These are phyloP conservation scores for Penicillium sp. DNA, from an alignment of 2,329 filamentous ascomycete genomes.

Conservation along the genomic window DNA sequence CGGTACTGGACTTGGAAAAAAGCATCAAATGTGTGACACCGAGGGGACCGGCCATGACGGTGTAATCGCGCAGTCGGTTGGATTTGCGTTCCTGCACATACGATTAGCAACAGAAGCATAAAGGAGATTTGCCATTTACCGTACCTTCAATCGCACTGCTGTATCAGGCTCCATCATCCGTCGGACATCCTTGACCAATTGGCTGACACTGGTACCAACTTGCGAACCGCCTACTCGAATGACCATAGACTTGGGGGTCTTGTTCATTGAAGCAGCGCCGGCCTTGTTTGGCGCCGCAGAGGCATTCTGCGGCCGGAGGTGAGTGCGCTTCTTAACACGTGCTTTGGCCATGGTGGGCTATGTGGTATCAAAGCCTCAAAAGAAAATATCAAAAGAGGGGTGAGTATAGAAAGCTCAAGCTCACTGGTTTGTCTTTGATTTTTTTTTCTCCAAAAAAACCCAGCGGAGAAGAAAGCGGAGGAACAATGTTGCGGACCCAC, in stretches of 20 bases:
- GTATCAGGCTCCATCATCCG: slow-evolving; percentile 95
- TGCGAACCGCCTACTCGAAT: slow-evolving; percentile 94
- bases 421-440: slow-evolving; percentile 24
- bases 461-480: slow-evolving; percentile 35
- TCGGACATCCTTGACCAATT: slow-evolving; percentile 87
- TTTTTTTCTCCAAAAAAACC: slow-evolving; percentile 36
- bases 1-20: slow-evolving; percentile 83
- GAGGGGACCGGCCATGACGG: slow-evolving; percentile 90
- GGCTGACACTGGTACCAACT: slow-evolving; percentile 85
- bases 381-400: not conserved
- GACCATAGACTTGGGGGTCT: slow-evolving; percentile 93
- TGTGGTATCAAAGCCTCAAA: slow-evolving; percentile 5
- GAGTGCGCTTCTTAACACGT: slow-evolving; percentile 86
- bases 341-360: slow-evolving; percentile 67
- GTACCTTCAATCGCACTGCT: slow-evolving; percentile 74
- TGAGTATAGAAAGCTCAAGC: slow-evolving; percentile 7
- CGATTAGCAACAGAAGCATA: slow-evolving; percentile 4
- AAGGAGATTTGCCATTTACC: slow-evolving; percentile 1
- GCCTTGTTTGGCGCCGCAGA: slow-evolving; percentile 52
- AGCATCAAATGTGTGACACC: slow-evolving; percentile 91
- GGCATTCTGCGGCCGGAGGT: slow-evolving; percentile 65
- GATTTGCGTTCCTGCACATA: slow-evolving; percentile 67
- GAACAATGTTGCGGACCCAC: slow-evolving; percentile 38
- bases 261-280: slow-evolving; percentile 62
- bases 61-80: slow-evolving; percentile 88